Evolutionary conservation across 345 rosid genomes (phyloP).

Genomic region (Populus alba): DNA sequence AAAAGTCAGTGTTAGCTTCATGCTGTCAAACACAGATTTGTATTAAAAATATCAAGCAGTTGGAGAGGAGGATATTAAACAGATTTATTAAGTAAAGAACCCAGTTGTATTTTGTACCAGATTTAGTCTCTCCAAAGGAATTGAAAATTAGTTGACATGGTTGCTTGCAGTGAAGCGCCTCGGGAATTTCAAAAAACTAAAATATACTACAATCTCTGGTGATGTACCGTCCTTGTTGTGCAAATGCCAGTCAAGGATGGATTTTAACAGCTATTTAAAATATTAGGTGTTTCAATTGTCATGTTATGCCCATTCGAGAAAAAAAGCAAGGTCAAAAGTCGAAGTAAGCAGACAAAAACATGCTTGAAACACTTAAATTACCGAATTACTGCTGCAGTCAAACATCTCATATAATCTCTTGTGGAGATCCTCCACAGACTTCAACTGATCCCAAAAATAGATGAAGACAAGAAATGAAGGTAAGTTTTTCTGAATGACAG

Average conservation of each 20-base stretch:
- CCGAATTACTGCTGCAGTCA: slow-evolving; percentile 12
- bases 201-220: neutral
- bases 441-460: slow-evolving; percentile 24
- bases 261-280: neutral
- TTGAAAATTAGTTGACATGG: neutral
- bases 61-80: neutral
- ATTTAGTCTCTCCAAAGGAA: neutral
- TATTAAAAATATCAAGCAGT: neutral
- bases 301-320: neutral
- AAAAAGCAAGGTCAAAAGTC: neutral
- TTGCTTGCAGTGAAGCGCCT: neutral
- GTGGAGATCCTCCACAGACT: slow-evolving; percentile 22
- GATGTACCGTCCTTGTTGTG: neutral
- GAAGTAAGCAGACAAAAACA: neutral
- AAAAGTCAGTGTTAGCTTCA: neutral
- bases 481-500: neutral
- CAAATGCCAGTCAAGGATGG: neutral
- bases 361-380: neutral
- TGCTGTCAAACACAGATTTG: neutral
- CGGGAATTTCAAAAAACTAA: neutral
- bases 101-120: neutral
- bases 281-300: neutral
- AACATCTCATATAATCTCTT: slow-evolving; percentile 21
- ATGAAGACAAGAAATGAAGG: neutral
- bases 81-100: neutral